Evolutionary conservation across 2,329 filamentous ascomycete species (phyloP).

Genomic region (Endoconidiophora polonica): DNA sequence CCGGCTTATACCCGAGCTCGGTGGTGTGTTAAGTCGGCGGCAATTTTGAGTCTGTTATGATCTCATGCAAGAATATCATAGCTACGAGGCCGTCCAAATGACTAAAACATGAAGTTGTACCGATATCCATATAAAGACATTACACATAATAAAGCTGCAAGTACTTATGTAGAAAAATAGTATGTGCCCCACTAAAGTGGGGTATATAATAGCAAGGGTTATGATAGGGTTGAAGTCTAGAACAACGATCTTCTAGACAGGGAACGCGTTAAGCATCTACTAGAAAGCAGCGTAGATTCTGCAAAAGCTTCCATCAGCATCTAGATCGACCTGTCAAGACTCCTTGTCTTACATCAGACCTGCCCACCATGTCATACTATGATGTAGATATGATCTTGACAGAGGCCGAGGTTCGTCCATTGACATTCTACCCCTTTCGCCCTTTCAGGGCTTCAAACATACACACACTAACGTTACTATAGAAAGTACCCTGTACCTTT

Average conservation of each 20-base stretch:
- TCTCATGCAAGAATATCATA: too few species aligned
- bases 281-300: neutral
- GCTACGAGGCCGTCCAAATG: too few species aligned
- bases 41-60: too few species aligned
- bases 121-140: too few species aligned
- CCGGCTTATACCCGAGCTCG: neutral
- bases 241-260: neutral
- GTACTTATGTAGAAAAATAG: too few species aligned
- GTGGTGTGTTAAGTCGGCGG: too few species aligned
- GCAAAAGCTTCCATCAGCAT: neutral
- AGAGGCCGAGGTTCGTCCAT: conserved; percentile 51
- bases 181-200: too few species aligned
- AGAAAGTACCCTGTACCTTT: conserved; percentile 95
- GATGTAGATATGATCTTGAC: conserved; percentile 72
- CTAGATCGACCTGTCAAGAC: too few species aligned
- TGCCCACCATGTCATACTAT: conserved; percentile 54
- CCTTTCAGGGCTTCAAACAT: neutral
- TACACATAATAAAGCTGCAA: too few species aligned
- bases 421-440: neutral
- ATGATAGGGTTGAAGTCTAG: neutral
- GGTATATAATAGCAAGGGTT: too few species aligned
- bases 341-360: neutral
- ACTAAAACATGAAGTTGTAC: too few species aligned
- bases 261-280: neutral
- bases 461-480: conserved; percentile 11